Percentiles rank a stretch among this genome's conserved stretches.
These are phyloP conservation scores for Oryza meridionalis DNA, from an alignment of 176 grass and related monocot species.

Conservation along the genomic window DNA sequence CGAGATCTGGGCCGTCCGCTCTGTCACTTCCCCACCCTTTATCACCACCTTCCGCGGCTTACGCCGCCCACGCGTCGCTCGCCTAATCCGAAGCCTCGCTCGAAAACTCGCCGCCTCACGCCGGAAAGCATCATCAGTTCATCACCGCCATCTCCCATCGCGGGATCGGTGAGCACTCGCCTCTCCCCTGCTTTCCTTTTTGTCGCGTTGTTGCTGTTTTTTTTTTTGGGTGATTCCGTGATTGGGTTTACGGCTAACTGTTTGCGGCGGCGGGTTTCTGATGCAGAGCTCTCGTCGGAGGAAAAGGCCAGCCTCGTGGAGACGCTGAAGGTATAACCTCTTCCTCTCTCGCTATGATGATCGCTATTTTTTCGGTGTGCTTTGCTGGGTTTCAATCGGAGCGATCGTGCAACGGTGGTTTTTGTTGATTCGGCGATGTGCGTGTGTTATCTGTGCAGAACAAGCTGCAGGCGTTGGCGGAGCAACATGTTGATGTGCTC, in stretches of 20 bases:
- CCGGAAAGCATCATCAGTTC: too few species aligned
- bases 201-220: not conserved
- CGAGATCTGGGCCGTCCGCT: too few species aligned
- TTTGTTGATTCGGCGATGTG: constrained; percentile 7
- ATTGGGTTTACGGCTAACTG: not conserved
- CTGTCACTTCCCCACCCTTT: too few species aligned
- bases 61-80: too few species aligned
- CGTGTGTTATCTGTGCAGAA: constrained; percentile 5
- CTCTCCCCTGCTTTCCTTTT: not conserved
- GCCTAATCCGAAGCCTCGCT: too few species aligned
- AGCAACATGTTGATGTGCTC: constrained; percentile 24
- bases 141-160: too few species aligned
- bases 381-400: not conserved
- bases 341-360: not conserved
- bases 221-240: not conserved
- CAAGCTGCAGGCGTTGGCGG: constrained; percentile 38
- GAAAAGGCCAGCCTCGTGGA: constrained; percentile 41
- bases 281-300: constrained; percentile 44
- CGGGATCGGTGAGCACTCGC: not conserved
- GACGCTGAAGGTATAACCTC: constrained; percentile 35
- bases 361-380: not conserved
- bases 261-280: not conserved
- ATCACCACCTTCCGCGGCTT: too few species aligned
- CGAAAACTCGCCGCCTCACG: too few species aligned
- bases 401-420: not conserved